Base-by-base conservation (phyloP, 2,329 filamentous ascomycete species). In the Trichothecium roseum region DNA sequence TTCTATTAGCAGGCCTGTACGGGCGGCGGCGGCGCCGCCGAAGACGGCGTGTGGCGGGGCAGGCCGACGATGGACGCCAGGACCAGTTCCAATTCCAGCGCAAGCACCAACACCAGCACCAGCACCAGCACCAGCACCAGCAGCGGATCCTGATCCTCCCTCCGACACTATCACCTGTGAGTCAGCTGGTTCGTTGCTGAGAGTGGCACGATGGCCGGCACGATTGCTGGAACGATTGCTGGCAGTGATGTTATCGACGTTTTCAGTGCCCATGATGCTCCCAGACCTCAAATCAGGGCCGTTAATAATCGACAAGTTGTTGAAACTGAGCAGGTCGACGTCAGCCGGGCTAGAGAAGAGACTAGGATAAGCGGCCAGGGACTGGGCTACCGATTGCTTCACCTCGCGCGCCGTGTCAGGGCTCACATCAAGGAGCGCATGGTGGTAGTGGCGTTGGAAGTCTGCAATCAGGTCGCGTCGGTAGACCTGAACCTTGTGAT, bases 391-490 rank as follows among this genome's bases (percentile, higher is more conserved):
- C 45, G 59, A 56, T 43, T 62, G 57, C 29, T 62, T 56, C 38
- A 75, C 62, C 37, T 57, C 55, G 43, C 51, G 58, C 26, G 66
- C 67, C 42, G 72, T 54, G 44, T 67, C 53, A 34, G 60, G 54
- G 20, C 68, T 56, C 34, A 67, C 57, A 45, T 66, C 53, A 45
- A 58, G 60, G 47, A 79, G 57, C 38, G 73, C 55, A 34, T 63
- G 55, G 37, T 63, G 62, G 42, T 68, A 67, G 55, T 74, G 69
- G 43, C 62, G 64, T 38, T 66, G 59, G 48, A 78, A 80, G 46
- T 78, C 69, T 43, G 61, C 53, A 35, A 69, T 63, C 63, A 77
- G 67, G 42, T 72, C 68, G 50, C 64, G 65, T 45, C 69, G 71
- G 56, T 73, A 76, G 40, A 63, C 59, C 40, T 60, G 63, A 48